Percentiles rank a stretch among this genome's conserved stretches.
Evolutionary conservation across 495 filamentous ascomycete species (phyloP).

Genomic region (Aspergillus sclerotiicarbonarius): DNA sequence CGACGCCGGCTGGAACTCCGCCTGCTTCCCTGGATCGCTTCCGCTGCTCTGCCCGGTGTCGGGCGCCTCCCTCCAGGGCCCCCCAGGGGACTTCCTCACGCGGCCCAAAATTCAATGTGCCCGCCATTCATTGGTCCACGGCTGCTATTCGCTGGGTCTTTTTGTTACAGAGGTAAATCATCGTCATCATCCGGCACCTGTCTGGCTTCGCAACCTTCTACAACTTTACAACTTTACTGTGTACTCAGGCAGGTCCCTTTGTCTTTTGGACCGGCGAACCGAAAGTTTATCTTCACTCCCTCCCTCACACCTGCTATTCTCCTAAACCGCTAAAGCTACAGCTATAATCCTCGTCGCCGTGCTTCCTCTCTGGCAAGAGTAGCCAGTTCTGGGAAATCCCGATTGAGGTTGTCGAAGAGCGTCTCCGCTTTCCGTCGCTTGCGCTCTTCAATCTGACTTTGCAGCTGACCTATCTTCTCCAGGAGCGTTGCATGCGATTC

Average conservation of each 20-base stretch:
- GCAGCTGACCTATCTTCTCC: slow-evolving; percentile 15
- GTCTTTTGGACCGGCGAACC: no score
- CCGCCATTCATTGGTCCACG: no score
- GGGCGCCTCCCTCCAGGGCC: no score
- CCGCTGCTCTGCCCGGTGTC: neutral
- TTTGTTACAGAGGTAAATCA: no score
- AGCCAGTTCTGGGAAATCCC: slow-evolving; percentile 25
- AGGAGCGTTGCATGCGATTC: slow-evolving; percentile 19
- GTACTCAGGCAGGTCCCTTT: no score
- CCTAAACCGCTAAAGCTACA: neutral
- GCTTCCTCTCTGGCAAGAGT: slow-evolving; percentile 21
- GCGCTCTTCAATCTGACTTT: slow-evolving; percentile 16
- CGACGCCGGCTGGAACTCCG: slow-evolving; percentile 12
- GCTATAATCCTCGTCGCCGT: slow-evolving; percentile 21
- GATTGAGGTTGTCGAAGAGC: slow-evolving; percentile 14
- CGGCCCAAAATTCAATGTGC: no score
- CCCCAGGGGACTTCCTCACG: no score
- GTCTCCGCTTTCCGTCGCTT: slow-evolving; percentile 20
- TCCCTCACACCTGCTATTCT: neutral
- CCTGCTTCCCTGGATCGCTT: slow-evolving; percentile 7
- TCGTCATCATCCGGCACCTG: no score
- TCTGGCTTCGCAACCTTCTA: no score
- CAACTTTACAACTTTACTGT: no score
- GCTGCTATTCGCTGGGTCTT: no score
- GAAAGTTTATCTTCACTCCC: neutral